Evolutionary conservation across 2,329 filamentous ascomycete species (phyloP).

Genomic region (Talaromyces albobiverticillius): DNA sequence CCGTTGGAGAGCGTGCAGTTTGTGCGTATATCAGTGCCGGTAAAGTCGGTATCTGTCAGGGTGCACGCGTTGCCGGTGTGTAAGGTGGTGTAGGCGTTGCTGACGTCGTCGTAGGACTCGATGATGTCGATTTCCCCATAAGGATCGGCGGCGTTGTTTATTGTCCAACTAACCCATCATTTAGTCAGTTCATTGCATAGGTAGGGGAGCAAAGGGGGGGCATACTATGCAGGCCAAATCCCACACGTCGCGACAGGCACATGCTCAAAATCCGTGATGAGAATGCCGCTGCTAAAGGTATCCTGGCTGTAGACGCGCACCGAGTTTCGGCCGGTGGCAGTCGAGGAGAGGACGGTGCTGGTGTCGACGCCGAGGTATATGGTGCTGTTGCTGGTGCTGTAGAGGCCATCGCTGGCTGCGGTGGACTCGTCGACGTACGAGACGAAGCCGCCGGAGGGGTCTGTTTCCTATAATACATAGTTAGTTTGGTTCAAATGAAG

Average conservation of each 20-base stretch:
- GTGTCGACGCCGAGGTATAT: constrained; percentile 48
- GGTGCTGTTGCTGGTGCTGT: constrained; percentile 35
- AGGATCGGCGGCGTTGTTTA: constrained; percentile 39
- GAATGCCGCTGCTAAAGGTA: constrained; percentile 44
- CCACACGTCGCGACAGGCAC: constrained; percentile 49
- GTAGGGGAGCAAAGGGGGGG: no score
- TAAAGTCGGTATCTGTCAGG: constrained; percentile 44
- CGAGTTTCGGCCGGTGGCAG: constrained; percentile 42
- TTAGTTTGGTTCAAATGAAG: background rate
- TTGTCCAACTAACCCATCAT: constrained; percentile 43
- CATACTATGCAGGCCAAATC: constrained; percentile 51
- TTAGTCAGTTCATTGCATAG: background rate
- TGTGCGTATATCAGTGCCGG: constrained; percentile 47
- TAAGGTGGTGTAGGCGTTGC: constrained; percentile 46
- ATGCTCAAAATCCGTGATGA: constrained; percentile 48
- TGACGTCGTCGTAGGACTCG: constrained; percentile 49
- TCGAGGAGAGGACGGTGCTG: constrained; percentile 36
- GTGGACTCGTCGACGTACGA: constrained; percentile 44
- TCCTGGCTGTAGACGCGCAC: constrained; percentile 46
- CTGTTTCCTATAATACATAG: constrained; percentile 30
- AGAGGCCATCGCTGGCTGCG: constrained; percentile 36
- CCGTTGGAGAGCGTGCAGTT: constrained; percentile 48
- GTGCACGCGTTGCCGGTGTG: constrained; percentile 48
- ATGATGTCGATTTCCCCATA: constrained; percentile 52
- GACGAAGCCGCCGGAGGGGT: constrained; percentile 58